These are phyloP conservation scores for Hordeum marinum DNA, from an alignment of 176 grass and related monocot species.

Conservation along the genomic window DNA sequence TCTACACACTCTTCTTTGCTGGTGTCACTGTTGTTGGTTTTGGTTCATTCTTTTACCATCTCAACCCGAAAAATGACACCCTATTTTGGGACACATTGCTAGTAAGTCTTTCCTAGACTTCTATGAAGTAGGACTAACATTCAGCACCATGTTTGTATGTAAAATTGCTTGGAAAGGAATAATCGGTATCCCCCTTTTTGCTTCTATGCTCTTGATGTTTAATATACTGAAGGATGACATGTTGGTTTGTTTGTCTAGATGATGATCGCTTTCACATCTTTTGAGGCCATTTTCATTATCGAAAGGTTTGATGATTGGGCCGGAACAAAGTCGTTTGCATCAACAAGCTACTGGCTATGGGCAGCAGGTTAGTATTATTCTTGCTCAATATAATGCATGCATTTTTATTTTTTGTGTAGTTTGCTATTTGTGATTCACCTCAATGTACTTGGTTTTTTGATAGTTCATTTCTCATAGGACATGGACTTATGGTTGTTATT, in stretches of 20 bases:
- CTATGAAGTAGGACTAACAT: background rate
- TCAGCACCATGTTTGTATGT: background rate
- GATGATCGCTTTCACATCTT: constrained; percentile 75
- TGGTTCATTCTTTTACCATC: constrained; percentile 86
- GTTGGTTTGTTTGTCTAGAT: constrained; percentile 50
- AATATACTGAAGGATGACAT: background rate
- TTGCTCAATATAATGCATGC: background rate
- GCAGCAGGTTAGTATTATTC: constrained; percentile 32
- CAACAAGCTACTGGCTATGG: constrained; percentile 78
- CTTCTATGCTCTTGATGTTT: background rate
- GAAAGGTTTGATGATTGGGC: constrained; percentile 75
- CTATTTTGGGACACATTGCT: constrained; percentile 90
- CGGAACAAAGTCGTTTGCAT: constrained; percentile 60
- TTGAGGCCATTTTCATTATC: constrained; percentile 87
- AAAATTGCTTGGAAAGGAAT: background rate
- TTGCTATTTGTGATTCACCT: background rate
- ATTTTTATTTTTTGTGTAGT: background rate
- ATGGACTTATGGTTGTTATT: background rate
- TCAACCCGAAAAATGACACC: constrained; percentile 60
- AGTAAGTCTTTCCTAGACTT: constrained; percentile 28
- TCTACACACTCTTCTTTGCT: constrained; percentile 55
- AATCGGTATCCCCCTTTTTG: background rate
- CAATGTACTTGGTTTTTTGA: background rate
- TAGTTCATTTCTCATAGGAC: background rate
- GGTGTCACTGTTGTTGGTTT: constrained; percentile 63